phyloP scores from a whole-genome alignment of 2,329 filamentous ascomycete species.

The Capronia epimyces region DNA sequence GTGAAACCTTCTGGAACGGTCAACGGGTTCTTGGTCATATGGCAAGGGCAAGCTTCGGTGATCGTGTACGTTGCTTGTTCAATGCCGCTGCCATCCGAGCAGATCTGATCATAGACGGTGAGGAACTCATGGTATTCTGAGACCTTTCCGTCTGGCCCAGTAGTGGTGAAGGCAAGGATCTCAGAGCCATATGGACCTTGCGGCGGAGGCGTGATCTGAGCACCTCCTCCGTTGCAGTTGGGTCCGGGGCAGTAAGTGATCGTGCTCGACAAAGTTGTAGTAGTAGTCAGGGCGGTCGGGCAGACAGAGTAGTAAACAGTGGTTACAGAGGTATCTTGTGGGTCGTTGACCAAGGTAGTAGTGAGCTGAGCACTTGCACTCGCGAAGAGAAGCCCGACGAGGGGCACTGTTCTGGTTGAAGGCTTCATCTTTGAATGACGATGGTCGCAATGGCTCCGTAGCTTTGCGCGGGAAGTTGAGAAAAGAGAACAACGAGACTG shows the following conservation, averaged over 20 bases:
- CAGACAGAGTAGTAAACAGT: constrained; percentile 27
- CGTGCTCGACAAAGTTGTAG: constrained; percentile 26
- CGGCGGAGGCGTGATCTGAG: constrained; percentile 21
- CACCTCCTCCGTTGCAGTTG: constrained; percentile 17
- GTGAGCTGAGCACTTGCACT: constrained; percentile 28
- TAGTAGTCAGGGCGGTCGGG: constrained; percentile 26
- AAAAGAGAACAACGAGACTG: constrained; percentile 6
- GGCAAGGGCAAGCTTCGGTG: constrained; percentile 32
- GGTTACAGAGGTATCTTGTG: constrained; percentile 13
- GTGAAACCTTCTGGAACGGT: constrained; percentile 25
- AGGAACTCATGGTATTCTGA: constrained; percentile 27
- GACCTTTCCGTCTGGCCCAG: constrained; percentile 25
- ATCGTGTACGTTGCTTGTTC: constrained; percentile 32
- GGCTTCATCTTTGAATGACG: constrained; percentile 17
- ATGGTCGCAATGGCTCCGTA: neutral
- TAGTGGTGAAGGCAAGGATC: constrained; percentile 24
- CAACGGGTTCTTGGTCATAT: constrained; percentile 12
- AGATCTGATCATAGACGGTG: constrained; percentile 29
- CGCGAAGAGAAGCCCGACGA: constrained; percentile 22
- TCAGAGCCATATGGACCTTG: constrained; percentile 7
- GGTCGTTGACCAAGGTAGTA: constrained; percentile 18
- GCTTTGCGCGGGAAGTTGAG: neutral
- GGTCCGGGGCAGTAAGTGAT: constrained; percentile 24
- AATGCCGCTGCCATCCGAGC: constrained; percentile 26
- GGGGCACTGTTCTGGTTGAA: constrained; percentile 14